Base-by-base conservation (phyloP, 371 early-diverging fungal genomes). In the Saksenaea vasiformis region DNA sequence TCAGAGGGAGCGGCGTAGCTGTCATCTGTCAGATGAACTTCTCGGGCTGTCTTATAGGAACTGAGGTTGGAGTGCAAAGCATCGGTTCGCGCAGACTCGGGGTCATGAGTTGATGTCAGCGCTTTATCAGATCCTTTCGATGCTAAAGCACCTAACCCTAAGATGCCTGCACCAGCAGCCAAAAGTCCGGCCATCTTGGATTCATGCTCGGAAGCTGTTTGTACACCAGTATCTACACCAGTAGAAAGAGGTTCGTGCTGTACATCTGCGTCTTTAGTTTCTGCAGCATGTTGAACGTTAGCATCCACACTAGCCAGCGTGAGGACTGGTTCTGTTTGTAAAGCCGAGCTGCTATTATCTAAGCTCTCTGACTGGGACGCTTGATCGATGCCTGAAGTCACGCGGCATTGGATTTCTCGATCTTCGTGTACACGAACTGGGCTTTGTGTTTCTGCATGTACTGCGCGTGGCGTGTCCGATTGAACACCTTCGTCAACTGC, bases 81-180 rank as follows among this genome's bases (percentile, higher is more conserved):
- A 47, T 47, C 51, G 4, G 5, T 22, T 47, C 10, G 51, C 3
- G 22, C 10, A 22, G 7, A 22, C 7, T 47, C 51, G 1, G n/a
- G 7, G 9, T 47, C 51, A 19, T 22, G 51, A 11, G 22, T 22
- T 8, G 51, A 47, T 17, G 5, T 22, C 7, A 47, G 22, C 3
- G 51, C 51, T 10, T 17, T 19, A 5, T 28, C 37, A 24, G 38
- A 19, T 13, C 11, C 57, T 56, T 56, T 56, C 19, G 58, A 35
- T 15, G 54, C 64, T 22, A 64, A 58, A 13, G 58, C 58, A 58
- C 67, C 61, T n/a, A 67, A 27, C 1, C 67, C 67, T 15, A 67
- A 27, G 5, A 38, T 58, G 3, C 60, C 61, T 35, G 58, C 67
- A n/a, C 36, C 67, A 17, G 58, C 34, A 19, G 66, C 36, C 24